phyloP scores from a whole-genome alignment of 2,329 filamentous ascomycete species.

The Pseudogymnoascus sp. region DNA sequence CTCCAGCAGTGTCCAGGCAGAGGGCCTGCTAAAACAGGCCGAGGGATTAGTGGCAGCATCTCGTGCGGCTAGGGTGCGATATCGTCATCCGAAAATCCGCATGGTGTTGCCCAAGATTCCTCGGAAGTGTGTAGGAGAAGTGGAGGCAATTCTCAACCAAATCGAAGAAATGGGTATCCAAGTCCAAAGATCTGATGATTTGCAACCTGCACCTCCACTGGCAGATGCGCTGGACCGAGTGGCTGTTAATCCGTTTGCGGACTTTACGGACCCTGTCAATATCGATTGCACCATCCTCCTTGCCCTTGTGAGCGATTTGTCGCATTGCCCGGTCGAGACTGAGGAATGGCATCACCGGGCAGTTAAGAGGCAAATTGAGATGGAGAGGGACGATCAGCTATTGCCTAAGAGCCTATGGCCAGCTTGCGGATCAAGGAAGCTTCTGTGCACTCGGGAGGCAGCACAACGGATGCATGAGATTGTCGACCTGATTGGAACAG shows the following conservation, averaged over 20 bases:
- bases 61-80: slow-evolving; percentile 46
- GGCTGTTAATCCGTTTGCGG: slow-evolving; percentile 30
- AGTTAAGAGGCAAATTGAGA: slow-evolving; percentile 44
- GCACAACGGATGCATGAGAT: slow-evolving; percentile 56
- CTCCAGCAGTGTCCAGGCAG: slow-evolving; percentile 33
- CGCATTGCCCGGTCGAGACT: slow-evolving; percentile 26
- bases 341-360: slow-evolving; percentile 27
- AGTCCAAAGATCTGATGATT: slow-evolving; percentile 23
- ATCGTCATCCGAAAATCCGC: slow-evolving; percentile 49
- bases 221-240: slow-evolving; percentile 25
- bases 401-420: slow-evolving; percentile 55
- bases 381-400: slow-evolving; percentile 51
- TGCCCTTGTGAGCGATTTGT: slow-evolving; percentile 58
- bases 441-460: slow-evolving; percentile 56
- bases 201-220: slow-evolving; percentile 16
- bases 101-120: slow-evolving; percentile 53
- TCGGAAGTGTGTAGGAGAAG: slow-evolving; percentile 40
- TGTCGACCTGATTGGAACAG: slow-evolving; percentile 50
- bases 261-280: slow-evolving; percentile 39
- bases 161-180: slow-evolving; percentile 41
- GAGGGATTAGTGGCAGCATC: slow-evolving; percentile 50
- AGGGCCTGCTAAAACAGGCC: slow-evolving; percentile 51
- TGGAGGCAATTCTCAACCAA: slow-evolving; percentile 47
- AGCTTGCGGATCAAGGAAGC: slow-evolving; percentile 40
- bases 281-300: slow-evolving; percentile 58